phyloP scores from a whole-genome alignment of 2,329 filamentous ascomycete species.

The Colletotrichum caudatum region DNA sequence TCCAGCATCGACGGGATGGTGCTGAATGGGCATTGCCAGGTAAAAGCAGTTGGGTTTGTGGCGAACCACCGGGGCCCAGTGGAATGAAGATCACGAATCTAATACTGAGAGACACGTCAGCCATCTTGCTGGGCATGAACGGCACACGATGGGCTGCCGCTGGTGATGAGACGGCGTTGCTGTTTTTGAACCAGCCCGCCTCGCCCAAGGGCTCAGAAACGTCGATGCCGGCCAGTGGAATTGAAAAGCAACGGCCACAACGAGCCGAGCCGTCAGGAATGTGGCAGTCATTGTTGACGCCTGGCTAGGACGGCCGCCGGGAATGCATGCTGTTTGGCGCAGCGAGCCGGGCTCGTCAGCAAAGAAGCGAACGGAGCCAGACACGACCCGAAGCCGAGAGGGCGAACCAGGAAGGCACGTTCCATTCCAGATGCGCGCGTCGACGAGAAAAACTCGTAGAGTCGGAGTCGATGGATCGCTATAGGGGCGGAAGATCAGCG shows the following conservation, averaged over 20 bases:
- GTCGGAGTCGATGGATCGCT: neutral
- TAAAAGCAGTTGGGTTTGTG: neutral
- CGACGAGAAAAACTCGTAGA: neutral
- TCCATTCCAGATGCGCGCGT: neutral
- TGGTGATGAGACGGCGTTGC: neutral
- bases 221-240: neutral
- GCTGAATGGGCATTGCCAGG: neutral
- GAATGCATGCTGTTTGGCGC: neutral
- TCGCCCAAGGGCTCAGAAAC: neutral
- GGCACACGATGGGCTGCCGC: neutral
- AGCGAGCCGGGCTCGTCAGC: neutral
- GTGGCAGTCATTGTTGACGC: neutral
- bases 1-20: neutral
- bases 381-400: neutral
- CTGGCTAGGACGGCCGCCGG: neutral
- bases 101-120: neutral
- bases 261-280: neutral
- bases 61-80: neutral
- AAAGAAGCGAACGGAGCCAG: neutral
- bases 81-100: neutral
- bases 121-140: slow-evolving; percentile 19
- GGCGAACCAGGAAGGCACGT: neutral
- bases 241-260: slow-evolving; percentile 9
- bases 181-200: neutral
- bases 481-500: neutral